phyloP scores from a whole-genome alignment of 331 rosid species.

The Rosa hybrid region DNA sequence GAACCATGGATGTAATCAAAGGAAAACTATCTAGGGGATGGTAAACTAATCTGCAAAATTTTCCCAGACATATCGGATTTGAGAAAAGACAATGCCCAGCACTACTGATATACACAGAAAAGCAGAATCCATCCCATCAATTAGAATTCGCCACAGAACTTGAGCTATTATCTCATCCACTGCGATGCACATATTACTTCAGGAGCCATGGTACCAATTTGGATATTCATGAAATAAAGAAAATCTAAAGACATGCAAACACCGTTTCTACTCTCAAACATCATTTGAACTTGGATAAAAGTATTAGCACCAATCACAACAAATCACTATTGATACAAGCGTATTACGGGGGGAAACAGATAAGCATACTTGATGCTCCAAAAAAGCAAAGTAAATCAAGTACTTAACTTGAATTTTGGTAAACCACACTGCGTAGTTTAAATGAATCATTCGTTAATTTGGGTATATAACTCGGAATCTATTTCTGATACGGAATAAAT shows the following conservation, averaged over 20 bases:
- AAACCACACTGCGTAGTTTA: not conserved
- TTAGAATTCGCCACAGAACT: not conserved
- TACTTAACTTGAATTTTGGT: slow-evolving; percentile 1
- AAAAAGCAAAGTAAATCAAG: not conserved
- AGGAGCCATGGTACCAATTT: slow-evolving; percentile 9
- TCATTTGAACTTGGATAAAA: slow-evolving; percentile 4
- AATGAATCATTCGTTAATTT: not conserved
- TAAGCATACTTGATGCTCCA: not conserved
- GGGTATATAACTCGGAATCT: not conserved
- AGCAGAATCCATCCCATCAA: not conserved
- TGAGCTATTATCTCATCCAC: not conserved
- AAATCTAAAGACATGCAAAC: slow-evolving; percentile 3
- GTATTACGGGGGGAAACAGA: not conserved
- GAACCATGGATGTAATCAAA: not conserved
- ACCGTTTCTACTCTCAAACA: not conserved
- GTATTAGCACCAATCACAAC: slow-evolving; percentile 7
- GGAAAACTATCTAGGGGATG: not conserved
- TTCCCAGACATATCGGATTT: not conserved
- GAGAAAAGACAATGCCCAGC: not conserved
- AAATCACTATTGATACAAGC: not conserved
- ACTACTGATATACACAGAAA: not conserved
- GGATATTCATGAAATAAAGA: slow-evolving; percentile 1
- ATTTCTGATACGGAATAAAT: not conserved
- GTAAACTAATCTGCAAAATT: slow-evolving; percentile 8
- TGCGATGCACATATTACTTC: not conserved